Base-by-base conservation (phyloP, 805 yeast genomes). In the Priceomyces medius region DNA sequence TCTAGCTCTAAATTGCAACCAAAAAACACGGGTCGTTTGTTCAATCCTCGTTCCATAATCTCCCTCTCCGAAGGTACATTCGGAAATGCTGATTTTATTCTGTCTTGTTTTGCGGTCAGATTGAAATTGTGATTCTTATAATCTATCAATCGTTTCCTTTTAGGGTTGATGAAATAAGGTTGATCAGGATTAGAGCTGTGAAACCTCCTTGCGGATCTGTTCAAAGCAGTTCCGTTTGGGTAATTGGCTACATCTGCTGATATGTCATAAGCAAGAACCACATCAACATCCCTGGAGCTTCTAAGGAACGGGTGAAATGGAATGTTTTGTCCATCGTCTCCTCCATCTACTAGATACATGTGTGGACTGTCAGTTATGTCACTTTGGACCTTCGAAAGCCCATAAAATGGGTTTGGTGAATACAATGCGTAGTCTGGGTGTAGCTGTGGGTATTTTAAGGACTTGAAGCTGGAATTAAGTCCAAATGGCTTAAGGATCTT, bases 331-430 rank as follows among this genome's bases (percentile, higher is more conserved):
- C 75, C 74, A 47, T 71, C 75, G 38, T 71, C 76, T 3, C 79
- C 79, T 1, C 79, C 79, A 51, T 74, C 79, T 1, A 59, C 71
- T 16, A 68, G 45, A 40, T 61, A 65, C 21, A 68, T 43, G 39
- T 58, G 56, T 7, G 45, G 31, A 29, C 43, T 49, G 7, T 48
- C 33, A 3, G 56, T 41, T n/a, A 50, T 42, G 20, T 42, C 40
- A 3, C 14, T 28, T 14, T 13, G 28, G 28, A 17, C 54, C 29
- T 20, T 35, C 9, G 35, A 28, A 31, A 46, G 55, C 2, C 62
- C 63, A 45, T 63, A 72, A 52, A 82, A 82, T 2, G 88, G 87
- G 44, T 81, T 82, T 1, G 86, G 87, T 1, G 80, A 71, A 44
- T 66, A 72, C 2, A 80, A 51, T 0, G 86, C 87, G 56, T 75